A percentile compares a stretch with the other conserved stretches of the same genome.
These are phyloP conservation scores for Pichia cephalocereana DNA, from an alignment of 805 yeast species.

Conservation along the genomic window DNA sequence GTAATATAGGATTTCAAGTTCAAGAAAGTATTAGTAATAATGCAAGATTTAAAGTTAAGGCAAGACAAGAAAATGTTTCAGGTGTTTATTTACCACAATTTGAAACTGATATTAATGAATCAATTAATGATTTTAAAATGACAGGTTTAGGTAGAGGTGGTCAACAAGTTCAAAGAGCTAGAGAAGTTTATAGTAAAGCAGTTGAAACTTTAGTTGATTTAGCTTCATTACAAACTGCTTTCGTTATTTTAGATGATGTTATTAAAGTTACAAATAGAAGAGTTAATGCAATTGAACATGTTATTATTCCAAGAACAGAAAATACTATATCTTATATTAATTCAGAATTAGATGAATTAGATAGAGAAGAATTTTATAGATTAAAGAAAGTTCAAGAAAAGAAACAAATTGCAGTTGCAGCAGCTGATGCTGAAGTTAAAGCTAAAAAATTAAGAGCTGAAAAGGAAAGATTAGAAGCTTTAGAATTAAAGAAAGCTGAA, in stretches of 20 bases:
- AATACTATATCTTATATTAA: conserved; percentile 88
- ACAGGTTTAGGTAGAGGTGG: conserved; percentile 99
- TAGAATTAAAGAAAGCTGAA: conserved; percentile 12
- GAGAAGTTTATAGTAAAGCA: conserved; percentile 85
- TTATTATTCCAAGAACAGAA: conserved; percentile 94
- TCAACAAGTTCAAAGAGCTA: conserved; percentile 93
- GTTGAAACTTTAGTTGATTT: conserved; percentile 95
- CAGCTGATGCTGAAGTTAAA: conserved; percentile 46
- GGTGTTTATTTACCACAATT: conserved; percentile 94
- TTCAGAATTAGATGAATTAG: conserved; percentile 93
- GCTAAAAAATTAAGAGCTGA: conserved; percentile 23
- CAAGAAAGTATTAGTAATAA: conserved; percentile 79
- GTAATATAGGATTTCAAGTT: conserved; percentile 89
- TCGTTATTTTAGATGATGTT: conserved; percentile 92
- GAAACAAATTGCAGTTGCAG: conserved; percentile 74
- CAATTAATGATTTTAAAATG: conserved; percentile 87
- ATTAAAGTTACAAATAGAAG: conserved; percentile 97
- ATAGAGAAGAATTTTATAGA: conserved; percentile 95
- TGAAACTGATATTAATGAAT: conserved; percentile 74
- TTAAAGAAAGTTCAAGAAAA: conserved; percentile 93
- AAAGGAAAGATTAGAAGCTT: conserved; percentile 2
- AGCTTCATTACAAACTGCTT: conserved; percentile 95
- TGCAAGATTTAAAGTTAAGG: conserved; percentile 84
- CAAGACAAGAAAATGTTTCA: conserved; percentile 91
- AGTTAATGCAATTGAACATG: conserved; percentile 98